Evolutionary conservation across 306 rosid genomes (phyloP).

Genomic region (Coriaria nepalensis): DNA sequence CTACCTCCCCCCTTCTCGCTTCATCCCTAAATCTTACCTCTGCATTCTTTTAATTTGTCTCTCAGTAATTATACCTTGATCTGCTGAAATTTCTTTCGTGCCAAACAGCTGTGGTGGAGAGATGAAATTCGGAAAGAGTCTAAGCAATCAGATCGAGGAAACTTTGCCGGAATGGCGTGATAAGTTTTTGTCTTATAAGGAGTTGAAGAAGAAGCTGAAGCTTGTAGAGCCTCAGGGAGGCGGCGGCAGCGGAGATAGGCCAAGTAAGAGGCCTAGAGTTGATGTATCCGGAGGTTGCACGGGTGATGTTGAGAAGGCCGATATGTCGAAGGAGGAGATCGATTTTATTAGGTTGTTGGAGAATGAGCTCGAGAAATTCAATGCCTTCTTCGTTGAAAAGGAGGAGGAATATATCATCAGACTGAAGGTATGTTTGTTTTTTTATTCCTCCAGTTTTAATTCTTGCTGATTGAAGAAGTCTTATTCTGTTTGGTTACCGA

Average conservation of each 20-base stretch:
- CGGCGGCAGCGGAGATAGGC: conserved; percentile 26
- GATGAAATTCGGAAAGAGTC: conserved; percentile 93
- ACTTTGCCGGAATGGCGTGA: conserved; percentile 92
- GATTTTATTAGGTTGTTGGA: conserved; percentile 56
- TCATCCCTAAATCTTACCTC: too few species aligned
- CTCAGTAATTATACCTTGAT: too few species aligned
- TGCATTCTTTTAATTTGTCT: too few species aligned
- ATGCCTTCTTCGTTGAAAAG: conserved; percentile 78
- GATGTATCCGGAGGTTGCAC: conserved; percentile 15
- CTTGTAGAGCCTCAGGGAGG: conserved; percentile 50
- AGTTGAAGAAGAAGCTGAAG: conserved; percentile 79
- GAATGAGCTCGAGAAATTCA: conserved; percentile 88
- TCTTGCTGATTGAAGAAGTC: too few species aligned
- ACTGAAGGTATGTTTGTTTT: conserved; percentile 69
- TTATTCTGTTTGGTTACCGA: too few species aligned
- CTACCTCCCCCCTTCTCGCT: not conserved
- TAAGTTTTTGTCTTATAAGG: conserved; percentile 87
- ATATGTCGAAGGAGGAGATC: conserved; percentile 50
- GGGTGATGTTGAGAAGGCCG: conserved; percentile 7
- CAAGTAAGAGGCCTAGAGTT: conserved; percentile 38
- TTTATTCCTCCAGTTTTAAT: too few species aligned
- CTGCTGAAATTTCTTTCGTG: too few species aligned
- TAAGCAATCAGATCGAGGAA: conserved; percentile 80
- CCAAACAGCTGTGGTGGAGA: not conserved
- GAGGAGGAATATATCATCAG: conserved; percentile 92